Conservation (phyloP, 2,329 filamentous ascomycete genomes). For the Monilinia vaccinii-corymbosi region DNA sequence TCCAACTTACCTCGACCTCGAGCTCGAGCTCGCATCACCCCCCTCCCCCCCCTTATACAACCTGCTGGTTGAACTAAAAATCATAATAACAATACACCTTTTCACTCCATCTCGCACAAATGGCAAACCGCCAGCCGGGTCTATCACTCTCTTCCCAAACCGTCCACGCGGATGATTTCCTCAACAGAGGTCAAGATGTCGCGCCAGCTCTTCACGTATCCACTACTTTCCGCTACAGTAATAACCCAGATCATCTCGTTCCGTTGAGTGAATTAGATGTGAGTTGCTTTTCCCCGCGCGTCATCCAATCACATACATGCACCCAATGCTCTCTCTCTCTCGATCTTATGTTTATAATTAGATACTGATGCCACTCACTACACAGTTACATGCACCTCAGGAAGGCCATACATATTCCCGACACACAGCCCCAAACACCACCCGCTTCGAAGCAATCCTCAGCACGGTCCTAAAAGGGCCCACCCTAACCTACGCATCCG, state of each 20-base stretch:
- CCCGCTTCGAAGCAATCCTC: slow-evolving; percentile 77
- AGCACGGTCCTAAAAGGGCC: slow-evolving; percentile 62
- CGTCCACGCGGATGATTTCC: slow-evolving; percentile 73
- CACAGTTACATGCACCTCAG: slow-evolving; percentile 32
- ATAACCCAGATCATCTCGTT: slow-evolving; percentile 57
- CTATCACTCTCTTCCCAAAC: slow-evolving; percentile 58
- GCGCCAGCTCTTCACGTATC: slow-evolving; percentile 85
- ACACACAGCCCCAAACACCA: slow-evolving; percentile 66
- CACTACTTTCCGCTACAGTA: slow-evolving; percentile 78
- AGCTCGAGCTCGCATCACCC: not conserved
- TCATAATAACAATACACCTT: not conserved
- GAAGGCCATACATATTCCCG: slow-evolving; percentile 80
- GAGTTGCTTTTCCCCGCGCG: slow-evolving; percentile 26
- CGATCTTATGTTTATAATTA: too few relatives aligned
- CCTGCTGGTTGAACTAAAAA: not conserved
- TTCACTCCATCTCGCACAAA: not conserved
- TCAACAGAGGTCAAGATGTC: slow-evolving; percentile 68
- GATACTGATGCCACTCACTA: slow-evolving; percentile 29
- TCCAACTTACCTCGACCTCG: too few relatives aligned
- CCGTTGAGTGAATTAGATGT: slow-evolving; percentile 47
- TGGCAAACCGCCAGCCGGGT: slow-evolving; percentile 14
- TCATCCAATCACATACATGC: slow-evolving; percentile 20
- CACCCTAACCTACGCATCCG: slow-evolving; percentile 70
- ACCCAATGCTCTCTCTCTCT: not conserved
- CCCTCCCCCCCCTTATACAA: too few relatives aligned